Percentiles rank a stretch among this genome's conserved stretches.
phyloP scores from a whole-genome alignment of 2,329 filamentous ascomycete species.

The Microsporum ferrugineum region DNA sequence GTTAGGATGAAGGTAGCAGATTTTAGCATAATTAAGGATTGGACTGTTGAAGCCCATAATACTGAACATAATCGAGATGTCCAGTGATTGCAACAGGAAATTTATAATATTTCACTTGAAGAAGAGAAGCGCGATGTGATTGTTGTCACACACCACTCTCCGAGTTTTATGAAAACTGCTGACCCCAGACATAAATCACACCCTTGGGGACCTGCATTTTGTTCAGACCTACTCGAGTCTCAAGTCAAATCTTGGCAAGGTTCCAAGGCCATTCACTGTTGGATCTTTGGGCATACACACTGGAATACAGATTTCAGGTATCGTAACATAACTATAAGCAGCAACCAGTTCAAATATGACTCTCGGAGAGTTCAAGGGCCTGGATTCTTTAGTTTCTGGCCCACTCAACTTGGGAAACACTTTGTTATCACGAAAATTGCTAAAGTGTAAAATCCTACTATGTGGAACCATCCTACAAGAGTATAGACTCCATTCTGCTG shows the following conservation, averaged over 20 bases:
- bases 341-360: slow-evolving; percentile 3
- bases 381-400: neutral
- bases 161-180: slow-evolving; percentile 37
- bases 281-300: slow-evolving; percentile 35
- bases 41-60: slow-evolving; percentile 42
- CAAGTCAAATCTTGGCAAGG: slow-evolving; percentile 8
- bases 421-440: slow-evolving; percentile 8
- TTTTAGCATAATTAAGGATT: slow-evolving; percentile 40
- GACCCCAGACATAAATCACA: slow-evolving; percentile 37
- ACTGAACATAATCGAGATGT: slow-evolving; percentile 36
- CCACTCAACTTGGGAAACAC: neutral
- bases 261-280: slow-evolving; percentile 21
- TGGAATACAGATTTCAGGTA: slow-evolving; percentile 26
- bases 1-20: slow-evolving; percentile 41
- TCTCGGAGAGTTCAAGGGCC: neutral
- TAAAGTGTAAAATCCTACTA: slow-evolving; percentile 1
- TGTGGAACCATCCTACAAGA: neutral
- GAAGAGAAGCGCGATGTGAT: slow-evolving; percentile 5
- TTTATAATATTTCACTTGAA: slow-evolving; percentile 12
- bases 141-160: slow-evolving; percentile 40
- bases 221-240: slow-evolving; percentile 36
- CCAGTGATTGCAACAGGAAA: slow-evolving; percentile 38
- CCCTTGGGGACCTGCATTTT: slow-evolving; percentile 41
- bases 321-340: neutral
- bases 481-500: too few relatives aligned